phyloP scores from a whole-genome alignment of 2,329 filamentous ascomycete species.

The Parastagonospora avenae region DNA sequence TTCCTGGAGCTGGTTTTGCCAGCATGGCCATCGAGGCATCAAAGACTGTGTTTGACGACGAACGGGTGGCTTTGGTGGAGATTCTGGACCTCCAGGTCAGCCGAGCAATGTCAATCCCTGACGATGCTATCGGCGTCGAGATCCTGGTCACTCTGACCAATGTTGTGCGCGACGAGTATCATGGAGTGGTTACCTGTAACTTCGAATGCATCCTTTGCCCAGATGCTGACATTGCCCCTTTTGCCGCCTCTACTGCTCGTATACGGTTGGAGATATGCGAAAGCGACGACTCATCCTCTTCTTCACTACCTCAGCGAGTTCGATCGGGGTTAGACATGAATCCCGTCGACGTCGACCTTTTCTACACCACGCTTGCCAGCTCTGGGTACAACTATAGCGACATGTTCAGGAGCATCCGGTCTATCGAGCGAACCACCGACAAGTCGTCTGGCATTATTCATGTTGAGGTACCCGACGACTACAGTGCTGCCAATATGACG shows the following conservation, averaged over 20 bases:
- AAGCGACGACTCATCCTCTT: too few species aligned
- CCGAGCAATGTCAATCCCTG: conserved; percentile 13
- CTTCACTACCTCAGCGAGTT: not conserved
- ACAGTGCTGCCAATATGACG: too few species aligned
- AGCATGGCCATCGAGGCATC: conserved; percentile 40
- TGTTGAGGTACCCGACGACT: too few species aligned
- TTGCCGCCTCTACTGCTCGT: too few species aligned
- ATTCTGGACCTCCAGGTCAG: conserved; percentile 15
- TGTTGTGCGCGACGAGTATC: too few species aligned
- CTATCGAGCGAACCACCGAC: not conserved
- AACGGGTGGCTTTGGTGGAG: conserved; percentile 10
- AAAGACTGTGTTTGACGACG: not conserved
- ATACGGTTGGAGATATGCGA: too few species aligned
- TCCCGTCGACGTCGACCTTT: not conserved
- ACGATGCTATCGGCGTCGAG: not conserved
- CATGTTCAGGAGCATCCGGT: not conserved
- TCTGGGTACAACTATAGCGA: not conserved
- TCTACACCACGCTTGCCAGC: not conserved
- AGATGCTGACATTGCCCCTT: too few species aligned
- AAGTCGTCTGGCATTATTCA: not conserved
- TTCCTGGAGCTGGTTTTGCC: conserved; percentile 52
- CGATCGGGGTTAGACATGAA: not conserved
- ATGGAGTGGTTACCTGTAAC: not conserved
- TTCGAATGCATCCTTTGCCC: too few species aligned
- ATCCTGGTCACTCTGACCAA: conserved; percentile 1